Conservation (phyloP, 352 stramenopile genomes). For the Pythium myriotylum region DNA sequence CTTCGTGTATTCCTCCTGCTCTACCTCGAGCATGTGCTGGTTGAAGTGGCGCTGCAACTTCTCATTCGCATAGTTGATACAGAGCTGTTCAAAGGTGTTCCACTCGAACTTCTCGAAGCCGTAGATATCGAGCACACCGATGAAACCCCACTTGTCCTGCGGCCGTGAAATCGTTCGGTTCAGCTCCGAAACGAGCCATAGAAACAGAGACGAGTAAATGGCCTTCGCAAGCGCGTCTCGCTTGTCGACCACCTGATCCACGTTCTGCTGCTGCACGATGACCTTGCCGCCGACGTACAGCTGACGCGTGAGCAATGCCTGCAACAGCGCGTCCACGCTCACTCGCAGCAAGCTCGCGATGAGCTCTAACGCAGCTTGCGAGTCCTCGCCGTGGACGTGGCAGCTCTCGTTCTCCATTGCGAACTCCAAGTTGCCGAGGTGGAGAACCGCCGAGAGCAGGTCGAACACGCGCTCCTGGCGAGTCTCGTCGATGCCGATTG, state of each 20-base stretch:
- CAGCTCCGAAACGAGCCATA: conserved; percentile 90
- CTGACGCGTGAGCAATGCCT: conserved; percentile 79
- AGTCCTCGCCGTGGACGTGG: conserved; percentile 53
- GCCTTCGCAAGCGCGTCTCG: conserved; percentile 90
- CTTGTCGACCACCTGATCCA: conserved; percentile 88
- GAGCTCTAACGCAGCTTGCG: conserved; percentile 48
- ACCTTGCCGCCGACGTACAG: conserved; percentile 89
- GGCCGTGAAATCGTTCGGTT: conserved; percentile 89
- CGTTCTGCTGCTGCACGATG: conserved; percentile 89
- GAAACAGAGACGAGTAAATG: conserved; percentile 93
- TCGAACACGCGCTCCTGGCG: conserved; percentile 87
- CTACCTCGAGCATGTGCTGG: conserved; percentile 96
- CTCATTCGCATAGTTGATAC: conserved; percentile 97
- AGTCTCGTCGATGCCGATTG: conserved; percentile 84
- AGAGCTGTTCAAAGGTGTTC: conserved; percentile 96
- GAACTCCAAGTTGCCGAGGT: conserved; percentile 90
- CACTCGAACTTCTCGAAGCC: conserved; percentile 97
- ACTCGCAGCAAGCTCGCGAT: conserved; percentile 81
- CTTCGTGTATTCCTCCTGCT: conserved; percentile 97
- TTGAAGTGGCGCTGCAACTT: conserved; percentile 95
- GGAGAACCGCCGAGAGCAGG: conserved; percentile 82
- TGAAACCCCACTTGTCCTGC: conserved; percentile 89
- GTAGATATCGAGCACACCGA: conserved; percentile 97
- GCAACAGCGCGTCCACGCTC: conserved; percentile 69
- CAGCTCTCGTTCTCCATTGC: conserved; percentile 81